Conservation (phyloP, 2,329 filamentous ascomycete species). For the Fusarium solani-melongenae region DNA sequence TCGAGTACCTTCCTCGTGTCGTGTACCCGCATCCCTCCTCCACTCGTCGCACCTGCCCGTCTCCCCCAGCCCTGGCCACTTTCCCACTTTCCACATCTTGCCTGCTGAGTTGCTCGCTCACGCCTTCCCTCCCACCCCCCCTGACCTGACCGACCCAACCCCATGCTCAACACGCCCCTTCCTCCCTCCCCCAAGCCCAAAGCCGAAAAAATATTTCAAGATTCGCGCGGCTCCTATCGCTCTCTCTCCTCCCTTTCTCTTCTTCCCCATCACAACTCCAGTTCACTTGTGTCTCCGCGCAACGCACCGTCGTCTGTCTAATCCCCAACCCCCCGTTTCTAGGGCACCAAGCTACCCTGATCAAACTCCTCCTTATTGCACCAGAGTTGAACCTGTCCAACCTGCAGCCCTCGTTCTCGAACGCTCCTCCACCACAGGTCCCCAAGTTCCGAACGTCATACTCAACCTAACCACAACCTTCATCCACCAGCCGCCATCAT, state of each 20-base stretch:
- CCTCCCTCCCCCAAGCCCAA: constrained; percentile 39
- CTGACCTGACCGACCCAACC: constrained; percentile 11
- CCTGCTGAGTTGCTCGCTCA: constrained; percentile 3
- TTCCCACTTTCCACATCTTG: constrained; percentile 42
- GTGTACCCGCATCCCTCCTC: constrained; percentile 29
- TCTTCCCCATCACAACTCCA: constrained; percentile 56
- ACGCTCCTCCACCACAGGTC: constrained; percentile 55
- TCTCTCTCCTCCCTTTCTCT: constrained; percentile 45
- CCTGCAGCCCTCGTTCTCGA: constrained; percentile 55
- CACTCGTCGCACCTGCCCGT: constrained; percentile 33
- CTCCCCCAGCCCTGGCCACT: constrained; percentile 42
- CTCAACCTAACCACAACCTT: constrained; percentile 56
- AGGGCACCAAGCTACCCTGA: constrained; percentile 93
- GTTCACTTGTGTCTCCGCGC: constrained; percentile 59
- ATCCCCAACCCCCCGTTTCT: constrained; percentile 63
- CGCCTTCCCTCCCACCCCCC: constrained; percentile 28
- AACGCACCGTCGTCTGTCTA: constrained; percentile 60
- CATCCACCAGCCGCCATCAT: constrained; percentile 71
- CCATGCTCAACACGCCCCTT: constrained; percentile 37
- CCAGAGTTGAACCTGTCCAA: constrained; percentile 72
- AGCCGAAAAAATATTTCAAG: constrained; percentile 56
- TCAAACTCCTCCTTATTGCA: constrained; percentile 67
- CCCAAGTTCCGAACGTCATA: constrained; percentile 56
- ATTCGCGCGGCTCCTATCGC: constrained; percentile 46
- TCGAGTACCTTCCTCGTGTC: constrained; percentile 34